Evolutionary conservation across 352 stramenopile species (phyloP).

Genomic region (Elongisporangium undulatum): DNA sequence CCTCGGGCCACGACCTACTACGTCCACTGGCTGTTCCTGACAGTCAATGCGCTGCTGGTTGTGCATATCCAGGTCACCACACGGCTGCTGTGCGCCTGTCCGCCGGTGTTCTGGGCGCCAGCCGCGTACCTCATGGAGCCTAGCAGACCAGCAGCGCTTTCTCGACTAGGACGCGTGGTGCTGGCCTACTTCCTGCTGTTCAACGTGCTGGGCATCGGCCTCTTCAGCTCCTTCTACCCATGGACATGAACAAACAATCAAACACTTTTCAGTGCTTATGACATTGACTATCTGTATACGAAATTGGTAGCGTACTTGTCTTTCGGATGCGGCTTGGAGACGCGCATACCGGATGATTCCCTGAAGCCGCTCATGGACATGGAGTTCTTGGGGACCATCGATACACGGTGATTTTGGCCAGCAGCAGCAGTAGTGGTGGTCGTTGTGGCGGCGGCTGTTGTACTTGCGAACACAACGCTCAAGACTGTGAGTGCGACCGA

Average conservation of each 20-base stretch:
- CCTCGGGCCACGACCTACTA: conserved; percentile 39
- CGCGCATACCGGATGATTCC: too few relatives aligned
- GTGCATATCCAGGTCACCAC: conserved; percentile 87
- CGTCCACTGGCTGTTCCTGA: conserved; percentile 67
- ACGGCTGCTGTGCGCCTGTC: conserved; percentile 68
- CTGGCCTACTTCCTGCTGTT: conserved; percentile 73
- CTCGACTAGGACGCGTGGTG: conserved; percentile 23
- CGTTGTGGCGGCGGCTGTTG: too few relatives aligned
- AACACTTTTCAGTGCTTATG: too few relatives aligned
- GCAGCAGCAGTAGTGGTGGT: too few relatives aligned
- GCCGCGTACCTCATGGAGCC: conserved; percentile 16
- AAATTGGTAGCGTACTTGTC: conserved; percentile 65
- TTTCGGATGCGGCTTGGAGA: conserved; percentile 10
- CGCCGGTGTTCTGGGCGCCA: conserved; percentile 77
- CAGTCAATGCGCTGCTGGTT: conserved; percentile 70
- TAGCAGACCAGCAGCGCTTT: conserved; percentile 5
- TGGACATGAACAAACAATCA: conserved; percentile 47
- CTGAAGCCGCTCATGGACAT: too few relatives aligned
- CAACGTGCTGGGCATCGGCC: conserved; percentile 51
- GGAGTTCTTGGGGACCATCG: too few relatives aligned
- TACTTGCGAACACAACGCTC: conserved; percentile 5
- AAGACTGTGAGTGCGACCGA: conserved; percentile 12
- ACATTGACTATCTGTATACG: too few relatives aligned
- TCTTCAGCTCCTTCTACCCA: conserved; percentile 82
- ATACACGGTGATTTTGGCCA: too few relatives aligned